Evolutionary conservation across 225 moss, liverwort and hornwort genomes (phyloP), one percentile per base, ranked within the genome.

Genomic region (Polytrichum commune): DNA sequence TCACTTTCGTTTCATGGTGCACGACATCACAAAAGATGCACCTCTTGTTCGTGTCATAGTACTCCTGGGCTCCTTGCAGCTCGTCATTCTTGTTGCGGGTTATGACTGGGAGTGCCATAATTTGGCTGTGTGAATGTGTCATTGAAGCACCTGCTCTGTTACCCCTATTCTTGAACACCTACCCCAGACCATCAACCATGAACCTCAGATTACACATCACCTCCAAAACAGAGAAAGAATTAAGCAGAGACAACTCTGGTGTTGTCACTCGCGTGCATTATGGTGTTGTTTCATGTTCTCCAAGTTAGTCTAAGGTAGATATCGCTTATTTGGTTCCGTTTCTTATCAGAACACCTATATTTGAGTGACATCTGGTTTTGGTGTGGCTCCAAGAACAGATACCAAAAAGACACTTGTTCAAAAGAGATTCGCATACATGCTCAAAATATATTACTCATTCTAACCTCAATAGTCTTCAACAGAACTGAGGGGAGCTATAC

Each of bases 111-210:
- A 95, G 79, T 23, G 82, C 88, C 16, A 95, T 90, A 26, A 95
- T 71, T 74, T 95, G 95, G 68, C 95, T 95, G 80, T 95, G 95
- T 1, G 92, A 85, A 72, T 95, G 92, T 20, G 89, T 81, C 92
- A 95, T 91, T 18, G 95, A 95, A 25, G 95, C 95, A 8, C 95
- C 95, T 33, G 95, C 95, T 72, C 87, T 89, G 28, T 91, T 89
- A 23, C 95, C 95, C 75, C 87, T 81, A 76, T 95, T 95, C 54
- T 95, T 95, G 66, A 95, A 95, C 32, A 95, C 78, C 95, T 95
- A 87, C 63, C 62, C 69, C 18, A 56, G 22, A 26, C 20, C 69
- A 75, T 64, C 58, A 58, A 58, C 23, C 58, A 7, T 28, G 63
- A 74, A 67, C 6, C 22, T 32, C 56, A 68, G 33, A 71, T 25